A percentile compares a stretch with the other conserved stretches of the same genome.
phyloP scores from a whole-genome alignment of 108 stramenopile genomes.

The Nitzschia sp. region DNA sequence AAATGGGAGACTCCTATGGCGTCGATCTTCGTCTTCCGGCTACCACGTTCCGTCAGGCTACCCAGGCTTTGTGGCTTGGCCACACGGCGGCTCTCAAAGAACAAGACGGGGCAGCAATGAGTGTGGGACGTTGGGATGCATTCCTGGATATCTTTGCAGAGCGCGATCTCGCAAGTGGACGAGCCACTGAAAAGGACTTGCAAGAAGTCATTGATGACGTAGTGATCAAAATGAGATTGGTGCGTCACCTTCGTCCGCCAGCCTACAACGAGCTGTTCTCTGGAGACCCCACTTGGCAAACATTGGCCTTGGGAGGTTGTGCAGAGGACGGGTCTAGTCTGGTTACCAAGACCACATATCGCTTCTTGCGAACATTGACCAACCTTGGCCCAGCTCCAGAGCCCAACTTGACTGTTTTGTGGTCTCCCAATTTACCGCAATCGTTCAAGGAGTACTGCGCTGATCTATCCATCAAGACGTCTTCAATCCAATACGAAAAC shows the following conservation, averaged over 20 bases:
- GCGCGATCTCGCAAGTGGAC: slow-evolving; percentile 48
- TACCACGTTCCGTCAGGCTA: slow-evolving; percentile 56
- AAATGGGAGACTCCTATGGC: slow-evolving; percentile 57
- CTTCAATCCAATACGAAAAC: slow-evolving; percentile 60
- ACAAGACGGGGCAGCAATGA: slow-evolving; percentile 77
- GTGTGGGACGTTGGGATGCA: slow-evolving; percentile 62
- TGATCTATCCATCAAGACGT: slow-evolving; percentile 50
- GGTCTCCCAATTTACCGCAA: slow-evolving; percentile 49
- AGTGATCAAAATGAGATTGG: slow-evolving; percentile 49
- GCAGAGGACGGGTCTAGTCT: slow-evolving; percentile 45
- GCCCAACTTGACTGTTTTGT: slow-evolving; percentile 67
- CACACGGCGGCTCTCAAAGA: slow-evolving; percentile 69
- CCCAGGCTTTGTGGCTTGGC: slow-evolving; percentile 62
- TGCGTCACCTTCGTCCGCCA: slow-evolving; percentile 62
- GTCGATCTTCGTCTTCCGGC: slow-evolving; percentile 56
- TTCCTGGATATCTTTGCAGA: slow-evolving; percentile 64
- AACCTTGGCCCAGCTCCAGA: slow-evolving; percentile 56
- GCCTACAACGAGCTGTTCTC: slow-evolving; percentile 64
- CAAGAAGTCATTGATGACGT: slow-evolving; percentile 57
- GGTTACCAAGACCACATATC: slow-evolving; percentile 57
- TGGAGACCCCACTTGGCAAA: slow-evolving; percentile 68
- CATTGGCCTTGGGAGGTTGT: slow-evolving; percentile 57
- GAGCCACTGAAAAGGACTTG: slow-evolving; percentile 50
- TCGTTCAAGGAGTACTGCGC: slow-evolving; percentile 65
- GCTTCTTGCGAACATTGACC: slow-evolving; percentile 37